phyloP scores from a whole-genome alignment of 768 basidiomycete species.

The Boletus subparvulus region DNA sequence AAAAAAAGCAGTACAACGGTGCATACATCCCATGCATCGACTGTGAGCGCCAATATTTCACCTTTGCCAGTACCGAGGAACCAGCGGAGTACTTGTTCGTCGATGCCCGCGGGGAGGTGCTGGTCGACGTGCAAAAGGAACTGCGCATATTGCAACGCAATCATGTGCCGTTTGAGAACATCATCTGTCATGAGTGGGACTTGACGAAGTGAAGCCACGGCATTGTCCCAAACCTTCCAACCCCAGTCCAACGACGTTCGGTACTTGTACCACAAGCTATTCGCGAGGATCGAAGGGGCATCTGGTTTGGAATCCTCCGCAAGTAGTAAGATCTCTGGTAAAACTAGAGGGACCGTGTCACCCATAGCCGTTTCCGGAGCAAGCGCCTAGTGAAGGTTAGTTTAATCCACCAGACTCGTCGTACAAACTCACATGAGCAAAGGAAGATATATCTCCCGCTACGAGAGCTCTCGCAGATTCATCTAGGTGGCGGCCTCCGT shows the following conservation, averaged over 20 bases:
- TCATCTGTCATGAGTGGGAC: slow-evolving; percentile 58
- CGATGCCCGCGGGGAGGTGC: slow-evolving; percentile 72
- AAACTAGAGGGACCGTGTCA: slow-evolving; percentile 36
- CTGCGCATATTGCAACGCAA: slow-evolving; percentile 63
- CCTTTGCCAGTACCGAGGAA: slow-evolving; percentile 64
- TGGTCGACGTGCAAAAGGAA: slow-evolving; percentile 76
- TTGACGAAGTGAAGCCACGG: slow-evolving; percentile 70
- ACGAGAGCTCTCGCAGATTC: slow-evolving; percentile 58
- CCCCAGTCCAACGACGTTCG: slow-evolving; percentile 72
- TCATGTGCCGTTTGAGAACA: slow-evolving; percentile 43
- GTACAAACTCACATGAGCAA: slow-evolving; percentile 51
- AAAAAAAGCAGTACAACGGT: slow-evolving; percentile 62
- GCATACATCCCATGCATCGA: slow-evolving; percentile 68
- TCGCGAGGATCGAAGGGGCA: slow-evolving; percentile 69
- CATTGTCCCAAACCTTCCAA: slow-evolving; percentile 84
- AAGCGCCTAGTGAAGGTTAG: slow-evolving; percentile 35
- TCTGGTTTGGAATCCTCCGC: slow-evolving; percentile 56
- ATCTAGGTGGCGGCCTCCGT: slow-evolving; percentile 57
- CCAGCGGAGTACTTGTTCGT: slow-evolving; percentile 71
- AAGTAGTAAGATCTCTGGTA: slow-evolving; percentile 69
- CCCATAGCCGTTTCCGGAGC: slow-evolving; percentile 37
- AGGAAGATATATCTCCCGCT: slow-evolving; percentile 55
- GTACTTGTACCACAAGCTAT: slow-evolving; percentile 81
- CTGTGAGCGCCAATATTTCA: slow-evolving; percentile 57
- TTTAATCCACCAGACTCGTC: background rate